A percentile compares a stretch with the other conserved stretches of the same genome.
Evolutionary conservation across 176 grass and related monocot genomes (phyloP).

Genomic region (Echinochloa phyllopogon): DNA sequence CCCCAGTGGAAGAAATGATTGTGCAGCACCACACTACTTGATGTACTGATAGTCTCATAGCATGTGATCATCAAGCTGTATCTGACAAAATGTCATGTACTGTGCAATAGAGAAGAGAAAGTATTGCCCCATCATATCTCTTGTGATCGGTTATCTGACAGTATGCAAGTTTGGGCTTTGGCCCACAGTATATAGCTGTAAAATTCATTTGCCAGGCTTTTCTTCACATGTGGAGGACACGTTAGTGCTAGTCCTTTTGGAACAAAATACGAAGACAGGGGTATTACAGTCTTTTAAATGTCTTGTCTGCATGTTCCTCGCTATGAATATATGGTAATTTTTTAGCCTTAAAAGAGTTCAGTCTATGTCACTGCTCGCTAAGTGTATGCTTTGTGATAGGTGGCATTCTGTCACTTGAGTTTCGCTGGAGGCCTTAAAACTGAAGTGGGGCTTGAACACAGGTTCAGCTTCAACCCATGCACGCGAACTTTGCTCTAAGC

Average conservation of each 20-base stretch:
- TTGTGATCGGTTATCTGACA: background rate
- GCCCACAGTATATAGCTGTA: background rate
- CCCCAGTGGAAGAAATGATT: conserved; percentile 89
- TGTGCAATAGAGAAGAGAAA: background rate
- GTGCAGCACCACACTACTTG: background rate
- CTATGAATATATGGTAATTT: background rate
- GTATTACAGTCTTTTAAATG: background rate
- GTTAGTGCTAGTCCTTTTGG: background rate
- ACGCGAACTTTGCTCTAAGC: background rate
- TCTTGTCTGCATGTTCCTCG: background rate
- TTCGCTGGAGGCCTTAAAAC: background rate
- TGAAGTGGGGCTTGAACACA: background rate
- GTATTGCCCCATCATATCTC: background rate
- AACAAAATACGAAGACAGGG: background rate
- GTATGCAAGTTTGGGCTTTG: background rate
- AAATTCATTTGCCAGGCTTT: background rate
- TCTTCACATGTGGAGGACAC: background rate
- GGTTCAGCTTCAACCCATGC: background rate
- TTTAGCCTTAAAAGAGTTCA: too few relatives aligned
- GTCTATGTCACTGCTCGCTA: background rate
- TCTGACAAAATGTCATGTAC: background rate
- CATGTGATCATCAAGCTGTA: conserved; percentile 11
- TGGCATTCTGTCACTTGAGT: background rate
- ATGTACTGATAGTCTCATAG: conserved; percentile 17
- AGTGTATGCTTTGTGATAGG: background rate